These are phyloP conservation scores for Termitomyces sp. DNA, from an alignment of 768 basidiomycete genomes.

Conservation along the genomic window DNA sequence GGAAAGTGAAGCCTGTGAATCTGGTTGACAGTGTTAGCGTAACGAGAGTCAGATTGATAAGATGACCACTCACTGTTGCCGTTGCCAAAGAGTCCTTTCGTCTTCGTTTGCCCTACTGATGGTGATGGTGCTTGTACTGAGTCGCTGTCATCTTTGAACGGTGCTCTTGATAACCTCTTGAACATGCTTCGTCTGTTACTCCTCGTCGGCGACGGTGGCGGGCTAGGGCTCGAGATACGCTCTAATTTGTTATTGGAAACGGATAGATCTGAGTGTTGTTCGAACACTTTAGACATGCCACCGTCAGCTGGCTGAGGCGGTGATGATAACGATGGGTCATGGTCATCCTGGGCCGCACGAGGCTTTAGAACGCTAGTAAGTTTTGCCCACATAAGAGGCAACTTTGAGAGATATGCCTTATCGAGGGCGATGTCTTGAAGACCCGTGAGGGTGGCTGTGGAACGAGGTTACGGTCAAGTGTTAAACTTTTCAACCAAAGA, in stretches of 20 bases:
- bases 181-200: slow-evolving; percentile 45
- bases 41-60: not conserved
- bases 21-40: slow-evolving; percentile 13
- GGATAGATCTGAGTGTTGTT: slow-evolving; percentile 62
- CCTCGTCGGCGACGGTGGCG: slow-evolving; percentile 50
- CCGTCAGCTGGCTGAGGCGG: slow-evolving; percentile 23
- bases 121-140: slow-evolving; percentile 32
- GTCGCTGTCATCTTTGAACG: slow-evolving; percentile 37
- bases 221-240: slow-evolving; percentile 27
- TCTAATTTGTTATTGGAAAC: slow-evolving; percentile 43
- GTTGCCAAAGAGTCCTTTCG: slow-evolving; percentile 35
- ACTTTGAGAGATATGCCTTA: not conserved
- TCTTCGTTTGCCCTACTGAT: slow-evolving; percentile 40
- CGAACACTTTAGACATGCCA: slow-evolving; percentile 48
- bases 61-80: slow-evolving; percentile 30
- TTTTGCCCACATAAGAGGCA: slow-evolving; percentile 55
- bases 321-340: slow-evolving; percentile 16
- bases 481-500: slow-evolving; percentile 13
- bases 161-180: slow-evolving; percentile 45
- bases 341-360: slow-evolving; percentile 26
- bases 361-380: slow-evolving; percentile 53
- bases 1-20: slow-evolving; percentile 29
- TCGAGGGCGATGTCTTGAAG: not conserved
- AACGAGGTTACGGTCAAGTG: slow-evolving; percentile 11
- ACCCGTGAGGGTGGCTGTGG: slow-evolving; percentile 4